These are phyloP conservation scores for Macrocystidia cucumis DNA, from an alignment of 1,284 basidiomycete species.

Conservation along the genomic window DNA sequence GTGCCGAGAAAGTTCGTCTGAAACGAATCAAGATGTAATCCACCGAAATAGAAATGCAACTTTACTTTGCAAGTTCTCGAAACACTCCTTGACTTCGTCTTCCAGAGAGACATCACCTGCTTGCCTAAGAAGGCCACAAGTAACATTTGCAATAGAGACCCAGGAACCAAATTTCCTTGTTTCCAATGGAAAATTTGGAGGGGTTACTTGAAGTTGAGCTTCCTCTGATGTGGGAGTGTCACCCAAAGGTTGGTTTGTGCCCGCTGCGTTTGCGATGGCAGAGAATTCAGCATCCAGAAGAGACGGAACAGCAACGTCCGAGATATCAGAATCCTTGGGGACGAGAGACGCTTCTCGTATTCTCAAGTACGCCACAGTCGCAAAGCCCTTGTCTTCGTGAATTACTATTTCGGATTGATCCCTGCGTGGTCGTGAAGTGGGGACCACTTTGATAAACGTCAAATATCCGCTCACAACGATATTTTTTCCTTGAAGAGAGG, in stretches of 20 bases:
- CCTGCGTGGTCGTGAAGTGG: conserved; percentile 29
- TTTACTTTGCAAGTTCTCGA: conserved; percentile 48
- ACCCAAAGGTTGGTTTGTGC: neutral
- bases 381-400: conserved; percentile 69
- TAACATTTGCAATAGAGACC: conserved; percentile 53
- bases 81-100: conserved; percentile 59
- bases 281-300: conserved; percentile 40
- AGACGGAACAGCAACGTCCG: conserved; percentile 31
- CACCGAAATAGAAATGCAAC: conserved; percentile 1
- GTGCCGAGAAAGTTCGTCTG: conserved; percentile 42
- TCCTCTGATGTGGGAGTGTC: too few species aligned
- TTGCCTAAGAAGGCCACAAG: conserved; percentile 16
- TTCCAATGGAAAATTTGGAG: too few species aligned
- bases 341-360: conserved; percentile 63
- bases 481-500: conserved; percentile 84
- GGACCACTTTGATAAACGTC: conserved; percentile 2
- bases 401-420: conserved; percentile 61
- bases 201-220: too few species aligned
- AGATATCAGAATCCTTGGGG: conserved; percentile 30
- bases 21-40: conserved; percentile 8
- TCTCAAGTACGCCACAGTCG: conserved; percentile 84
- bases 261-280: conserved; percentile 15
- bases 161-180: conserved; percentile 31
- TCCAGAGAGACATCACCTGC: conserved; percentile 32
- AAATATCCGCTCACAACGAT: conserved; percentile 44